A percentile compares a stretch with the other conserved stretches of the same genome.
Conservation (phyloP, 2,329 filamentous ascomycete species). For the Annulohypoxylon truncatum region DNA sequence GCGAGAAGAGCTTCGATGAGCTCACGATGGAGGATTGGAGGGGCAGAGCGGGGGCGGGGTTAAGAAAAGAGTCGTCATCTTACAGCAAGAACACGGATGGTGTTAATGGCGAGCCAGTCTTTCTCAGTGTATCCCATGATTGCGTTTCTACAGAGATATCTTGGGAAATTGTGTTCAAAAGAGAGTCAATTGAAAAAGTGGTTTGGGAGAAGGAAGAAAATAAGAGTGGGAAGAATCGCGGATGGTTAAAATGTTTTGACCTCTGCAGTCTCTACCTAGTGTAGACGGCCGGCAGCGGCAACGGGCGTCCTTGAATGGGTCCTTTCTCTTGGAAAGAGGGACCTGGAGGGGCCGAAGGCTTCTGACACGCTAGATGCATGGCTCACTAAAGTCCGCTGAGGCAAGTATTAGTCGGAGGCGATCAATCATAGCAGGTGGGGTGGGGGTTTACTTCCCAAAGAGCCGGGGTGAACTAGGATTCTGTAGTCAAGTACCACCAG, state of each 20-base stretch:
- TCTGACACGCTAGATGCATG: slow-evolving; percentile 32
- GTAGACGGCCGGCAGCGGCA: slow-evolving; percentile 37
- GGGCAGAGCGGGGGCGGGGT: slow-evolving; percentile 51
- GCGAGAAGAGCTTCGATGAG: slow-evolving; percentile 33
- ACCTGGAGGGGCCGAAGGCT: not conserved
- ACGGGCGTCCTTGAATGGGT: slow-evolving; percentile 24
- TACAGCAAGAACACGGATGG: slow-evolving; percentile 96
- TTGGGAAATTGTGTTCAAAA: slow-evolving; percentile 37
- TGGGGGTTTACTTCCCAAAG: not conserved
- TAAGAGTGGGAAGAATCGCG: slow-evolving; percentile 43
- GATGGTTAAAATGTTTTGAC: slow-evolving; percentile 45
- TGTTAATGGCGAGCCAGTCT: slow-evolving; percentile 95
- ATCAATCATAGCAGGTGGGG: slow-evolving; percentile 24
- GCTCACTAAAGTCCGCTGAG: slow-evolving; percentile 4
- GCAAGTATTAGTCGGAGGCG: slow-evolving; percentile 5
- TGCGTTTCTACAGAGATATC: slow-evolving; percentile 51
- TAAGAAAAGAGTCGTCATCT: slow-evolving; percentile 53
- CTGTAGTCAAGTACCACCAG: slow-evolving; percentile 8
- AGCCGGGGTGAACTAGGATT: not conserved
- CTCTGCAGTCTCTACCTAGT: not conserved
- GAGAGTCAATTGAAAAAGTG: slow-evolving; percentile 32
- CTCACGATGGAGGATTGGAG: slow-evolving; percentile 51
- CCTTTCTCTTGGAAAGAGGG: slow-evolving; percentile 15
- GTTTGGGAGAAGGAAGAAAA: slow-evolving; percentile 38
- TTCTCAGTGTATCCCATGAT: slow-evolving; percentile 89